Evolutionary conservation across 768 basidiomycete species (phyloP), one percentile per base, ranked within the genome.

Genomic region (Lanmaoa rubissima): DNA sequence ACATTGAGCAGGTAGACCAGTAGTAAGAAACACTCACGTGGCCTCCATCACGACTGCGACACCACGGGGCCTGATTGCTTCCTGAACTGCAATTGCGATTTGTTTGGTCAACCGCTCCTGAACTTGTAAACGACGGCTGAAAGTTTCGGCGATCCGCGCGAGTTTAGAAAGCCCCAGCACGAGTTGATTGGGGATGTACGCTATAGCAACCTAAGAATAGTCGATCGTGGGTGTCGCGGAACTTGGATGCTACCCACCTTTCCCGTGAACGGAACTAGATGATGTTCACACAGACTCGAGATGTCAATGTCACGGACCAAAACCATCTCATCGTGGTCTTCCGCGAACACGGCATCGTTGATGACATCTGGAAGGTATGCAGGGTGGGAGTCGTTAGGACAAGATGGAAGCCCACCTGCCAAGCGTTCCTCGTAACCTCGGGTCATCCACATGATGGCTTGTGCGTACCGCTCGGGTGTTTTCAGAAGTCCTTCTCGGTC

Each of bases 21-120:
- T n/a, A 50, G 57, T 12, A 51, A 48, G 41, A n/a, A 46, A 46
- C 4, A 80, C 92, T 69, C 71, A 94, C 92, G 91, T 92, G 59
- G 95, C 95, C 74, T 99, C 96, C 90, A 99, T 98, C 48, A 99
- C 97, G 61, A 99, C 97, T 9, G 97, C 97, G 39, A 99, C 97
- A 44, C 97, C 97, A 65, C 92, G 85, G 48, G 97, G 97, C 71
- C 93, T 88, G 65, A 99, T 98, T 17, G 97, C 97, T 73, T 99
- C 96, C 73, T 97, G 92, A 7, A 99, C 90, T n/a, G 96, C 94
- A 51, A 97, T 83, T 9, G 97, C 97, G 56, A 99, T 93, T 75
- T 99, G 97, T 71, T 93, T 94, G 41, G 97, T 98, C 45, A 99
- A 78, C 34, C 97, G 87, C 74, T 99, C 97, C 75, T 99, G 97